phyloP scores from a whole-genome alignment of 345 rosid genomes.

The Kernera saxatilis region DNA sequence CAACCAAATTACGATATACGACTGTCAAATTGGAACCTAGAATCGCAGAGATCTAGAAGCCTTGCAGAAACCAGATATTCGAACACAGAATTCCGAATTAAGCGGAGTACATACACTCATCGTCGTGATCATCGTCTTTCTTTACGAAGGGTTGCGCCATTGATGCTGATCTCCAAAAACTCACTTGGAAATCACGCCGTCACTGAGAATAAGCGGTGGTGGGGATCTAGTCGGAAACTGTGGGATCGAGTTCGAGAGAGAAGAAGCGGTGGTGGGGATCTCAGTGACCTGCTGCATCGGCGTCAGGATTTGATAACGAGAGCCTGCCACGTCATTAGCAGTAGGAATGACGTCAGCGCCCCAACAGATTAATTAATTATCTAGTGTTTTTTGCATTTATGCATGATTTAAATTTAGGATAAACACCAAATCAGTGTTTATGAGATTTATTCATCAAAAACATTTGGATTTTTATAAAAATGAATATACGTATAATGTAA shows the following conservation, averaged over 20 bases:
- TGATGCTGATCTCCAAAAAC: conserved; percentile 33
- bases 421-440: too few relatives aligned
- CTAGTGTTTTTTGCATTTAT: too few relatives aligned
- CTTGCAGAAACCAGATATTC: background rate
- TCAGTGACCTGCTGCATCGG: background rate
- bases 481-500: too few relatives aligned
- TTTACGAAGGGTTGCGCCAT: conserved; percentile 97
- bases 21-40: background rate
- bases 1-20: background rate
- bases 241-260: background rate
- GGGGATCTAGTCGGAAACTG: too few relatives aligned
- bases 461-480: too few relatives aligned
- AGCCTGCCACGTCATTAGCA: background rate
- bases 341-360: too few relatives aligned
- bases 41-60: conserved; percentile 45
- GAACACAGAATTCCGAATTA: background rate
- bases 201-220: too few relatives aligned
- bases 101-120: conserved; percentile 58
- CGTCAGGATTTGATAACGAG: background rate
- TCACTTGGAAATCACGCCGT: background rate
- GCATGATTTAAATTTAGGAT: too few relatives aligned
- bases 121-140: conserved; percentile 98
- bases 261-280: background rate
- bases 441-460: too few relatives aligned
- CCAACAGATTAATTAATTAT: too few relatives aligned